Base-by-base conservation (phyloP, 2,329 filamentous ascomycete genomes). In the Aspergillus caelatus region DNA sequence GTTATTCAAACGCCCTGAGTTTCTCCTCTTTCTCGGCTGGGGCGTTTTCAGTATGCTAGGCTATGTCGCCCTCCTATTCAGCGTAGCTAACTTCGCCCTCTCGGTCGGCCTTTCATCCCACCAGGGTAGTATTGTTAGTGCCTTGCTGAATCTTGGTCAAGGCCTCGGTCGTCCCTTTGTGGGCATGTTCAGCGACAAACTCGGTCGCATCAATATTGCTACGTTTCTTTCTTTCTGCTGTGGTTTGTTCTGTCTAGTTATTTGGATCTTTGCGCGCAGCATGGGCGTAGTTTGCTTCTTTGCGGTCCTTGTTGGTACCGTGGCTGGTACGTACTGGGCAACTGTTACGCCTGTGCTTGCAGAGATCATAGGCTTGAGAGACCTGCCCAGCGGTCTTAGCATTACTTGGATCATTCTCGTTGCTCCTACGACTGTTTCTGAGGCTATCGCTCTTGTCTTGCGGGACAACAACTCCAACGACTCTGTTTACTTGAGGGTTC, bases 11-110 rank as follows among this genome's bases (percentile, higher is more conserved):
- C 80, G 82, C 1, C 75, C 80, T 0, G 84, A 90, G 67, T 87
- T 88, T 63, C 63, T 86, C 4, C 79, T 88, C 0, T 78, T 90
- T n/a, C 78, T 88, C 26, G 78, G 72, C 4, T 91, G 85, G 78
- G 87, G 86, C 0, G 81, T 86, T 62, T 80, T 89, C 65, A 87
- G 82, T 57, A 87, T 89, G 82, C 77, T 91, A 7, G 89, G 86
- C 7, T 91, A 91, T 67, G 85, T 89, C 23, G 85, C 88, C 0
- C 75, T 91, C 2, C 79, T 90, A 2, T 91, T 89, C 76, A 87
- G 84, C 3, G 74, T 91, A 10, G 85, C 89, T 1, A 87, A 85
- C 63, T 91, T 89, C 70, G 86, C 87, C 1, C 78, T 82, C 8
- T 82, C 82, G 0, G 82, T 90, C 41, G 88, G 88, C 0, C 80